A percentile compares a stretch with the other conserved stretches of the same genome.
These are phyloP conservation scores for Candida tibetensis DNA, from an alignment of 805 yeast genomes.

Conservation along the genomic window DNA sequence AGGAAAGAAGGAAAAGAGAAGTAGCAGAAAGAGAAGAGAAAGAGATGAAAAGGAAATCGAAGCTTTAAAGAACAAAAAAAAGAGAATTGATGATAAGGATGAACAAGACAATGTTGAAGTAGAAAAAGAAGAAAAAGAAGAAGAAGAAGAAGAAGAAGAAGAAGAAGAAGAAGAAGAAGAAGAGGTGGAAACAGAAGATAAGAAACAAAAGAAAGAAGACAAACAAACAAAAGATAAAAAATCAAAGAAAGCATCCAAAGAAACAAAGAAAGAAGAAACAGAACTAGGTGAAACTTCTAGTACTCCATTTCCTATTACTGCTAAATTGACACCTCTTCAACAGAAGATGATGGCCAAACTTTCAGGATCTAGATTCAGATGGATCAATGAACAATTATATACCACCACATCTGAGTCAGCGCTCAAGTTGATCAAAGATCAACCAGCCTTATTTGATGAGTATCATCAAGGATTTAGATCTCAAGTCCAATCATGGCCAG, in stretches of 20 bases:
- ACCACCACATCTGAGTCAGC: slow-evolving; percentile 82
- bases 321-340: slow-evolving; percentile 78
- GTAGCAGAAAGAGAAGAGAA: slow-evolving; percentile 22
- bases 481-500: slow-evolving; percentile 97
- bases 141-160: slow-evolving; percentile 29
- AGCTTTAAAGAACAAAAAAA: slow-evolving; percentile 5
- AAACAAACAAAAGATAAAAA: slow-evolving; percentile 7
- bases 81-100: slow-evolving; percentile 14
- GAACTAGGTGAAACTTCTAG: slow-evolving; percentile 12
- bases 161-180: slow-evolving; percentile 12
- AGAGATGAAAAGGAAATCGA: slow-evolving; percentile 13
- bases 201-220: slow-evolving; percentile 4
- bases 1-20: slow-evolving; percentile 31
- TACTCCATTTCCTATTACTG: slow-evolving; percentile 16
- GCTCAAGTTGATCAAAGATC: slow-evolving; percentile 63
- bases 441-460: slow-evolving; percentile 88
- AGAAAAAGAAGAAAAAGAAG: slow-evolving; percentile 22
- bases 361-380: slow-evolving; percentile 92
- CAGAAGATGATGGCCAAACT: slow-evolving; percentile 93
- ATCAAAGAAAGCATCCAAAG: slow-evolving; percentile 2
- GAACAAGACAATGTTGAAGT: slow-evolving; percentile 7
- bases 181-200: slow-evolving; percentile 2
- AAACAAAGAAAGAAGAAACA: slow-evolving; percentile 1
- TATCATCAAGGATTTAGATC: slow-evolving; percentile 94
- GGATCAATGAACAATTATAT: slow-evolving; percentile 97